These are phyloP conservation scores for sweet orange (Citrus sinensis) DNA, from an alignment of 345 rosid genomes.

Conservation along the genomic window DVS_A1.0 CM039168.1:7312501-7313000, in stretches of 20 bases:
- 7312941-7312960: too few relatives aligned
- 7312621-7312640: background rate
- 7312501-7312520: background rate
- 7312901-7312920: background rate
- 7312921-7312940: too few relatives aligned
- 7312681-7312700: background rate
- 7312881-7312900: background rate
- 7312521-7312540: background rate
- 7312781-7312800: background rate
- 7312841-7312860: background rate
- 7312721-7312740: background rate
- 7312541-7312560: background rate
- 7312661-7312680: background rate
- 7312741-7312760: background rate
- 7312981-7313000: background rate
- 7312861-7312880: background rate
- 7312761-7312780: background rate
- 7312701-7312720: background rate
- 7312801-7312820: too few relatives aligned
- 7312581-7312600: background rate
- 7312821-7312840: background rate
- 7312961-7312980: background rate
- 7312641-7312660: background rate
- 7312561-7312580: background rate
- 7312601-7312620: background rate